Evolutionary conservation across 2,329 filamentous ascomycete species (phyloP).

Genomic region (Falciphora oryzae): DNA sequence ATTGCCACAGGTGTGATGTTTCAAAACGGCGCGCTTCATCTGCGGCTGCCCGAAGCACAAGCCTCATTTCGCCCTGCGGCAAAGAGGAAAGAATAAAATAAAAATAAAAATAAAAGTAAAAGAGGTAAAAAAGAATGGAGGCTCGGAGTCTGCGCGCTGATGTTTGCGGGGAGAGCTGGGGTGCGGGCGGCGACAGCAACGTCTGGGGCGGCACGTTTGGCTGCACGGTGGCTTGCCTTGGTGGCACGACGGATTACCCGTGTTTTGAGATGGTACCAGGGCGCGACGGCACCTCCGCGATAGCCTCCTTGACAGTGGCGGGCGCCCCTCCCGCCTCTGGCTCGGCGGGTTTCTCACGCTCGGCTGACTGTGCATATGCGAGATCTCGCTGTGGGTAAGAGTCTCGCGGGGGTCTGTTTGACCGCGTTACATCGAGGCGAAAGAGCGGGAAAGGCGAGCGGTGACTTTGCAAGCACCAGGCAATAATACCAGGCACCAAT

Average conservation of each 20-base stretch:
- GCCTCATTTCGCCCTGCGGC: too few relatives aligned
- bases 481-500: too few relatives aligned
- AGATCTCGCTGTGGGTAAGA: background rate
- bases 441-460: background rate
- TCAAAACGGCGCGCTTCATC: background rate
- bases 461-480: too few relatives aligned
- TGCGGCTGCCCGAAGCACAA: background rate
- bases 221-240: too few relatives aligned
- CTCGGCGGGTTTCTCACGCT: too few relatives aligned
- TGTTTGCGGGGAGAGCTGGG: background rate
- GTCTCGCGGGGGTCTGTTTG: background rate
- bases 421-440: background rate
- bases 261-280: background rate
- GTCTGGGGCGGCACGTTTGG: background rate
- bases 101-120: too few relatives aligned
- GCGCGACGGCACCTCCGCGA: background rate
- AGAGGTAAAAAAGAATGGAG: too few relatives aligned
- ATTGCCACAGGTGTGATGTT: background rate
- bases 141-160: background rate
- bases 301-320: background rate
- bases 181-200: too few relatives aligned
- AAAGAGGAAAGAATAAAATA: background rate
- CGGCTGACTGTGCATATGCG: background rate
- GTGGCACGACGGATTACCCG: background rate
- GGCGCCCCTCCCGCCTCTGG: too few relatives aligned